phyloP scores from a whole-genome alignment of 2,329 filamentous ascomycete species.

The Colletotrichum sp. region DNA sequence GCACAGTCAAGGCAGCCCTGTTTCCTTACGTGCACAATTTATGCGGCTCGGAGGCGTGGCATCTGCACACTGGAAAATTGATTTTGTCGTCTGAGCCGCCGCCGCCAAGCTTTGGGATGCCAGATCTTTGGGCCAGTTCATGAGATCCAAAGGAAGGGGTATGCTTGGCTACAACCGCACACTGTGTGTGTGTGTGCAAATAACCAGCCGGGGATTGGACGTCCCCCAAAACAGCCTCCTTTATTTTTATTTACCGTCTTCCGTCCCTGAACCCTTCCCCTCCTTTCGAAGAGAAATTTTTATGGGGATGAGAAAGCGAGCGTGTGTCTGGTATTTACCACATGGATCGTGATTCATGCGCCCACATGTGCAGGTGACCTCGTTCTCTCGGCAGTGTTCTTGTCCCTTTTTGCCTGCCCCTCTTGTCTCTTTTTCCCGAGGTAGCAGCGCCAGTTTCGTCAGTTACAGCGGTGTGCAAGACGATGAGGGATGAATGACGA shows the following conservation, averaged over 20 bases:
- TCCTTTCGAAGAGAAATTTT: background rate
- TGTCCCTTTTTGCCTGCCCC: background rate
- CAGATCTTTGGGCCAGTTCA: background rate
- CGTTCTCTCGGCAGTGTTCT: background rate
- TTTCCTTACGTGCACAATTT: background rate
- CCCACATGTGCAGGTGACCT: background rate
- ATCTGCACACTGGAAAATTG: background rate
- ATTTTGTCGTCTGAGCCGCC: background rate
- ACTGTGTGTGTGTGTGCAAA: background rate
- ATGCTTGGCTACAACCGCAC: background rate
- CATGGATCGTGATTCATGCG: constrained; percentile 9
- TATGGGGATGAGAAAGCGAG: background rate
- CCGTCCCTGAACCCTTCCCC: background rate
- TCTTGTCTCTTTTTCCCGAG: background rate
- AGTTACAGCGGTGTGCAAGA: background rate
- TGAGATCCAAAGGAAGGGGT: background rate
- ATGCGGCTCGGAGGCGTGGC: background rate
- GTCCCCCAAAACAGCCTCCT: background rate
- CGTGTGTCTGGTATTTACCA: background rate
- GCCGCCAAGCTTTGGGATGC: constrained; percentile 1
- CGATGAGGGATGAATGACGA: background rate
- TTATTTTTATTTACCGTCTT: background rate
- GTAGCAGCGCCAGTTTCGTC: background rate
- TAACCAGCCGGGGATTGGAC: background rate
- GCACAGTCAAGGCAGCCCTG: background rate